phyloP scores from a whole-genome alignment of 1,284 basidiomycete species.

The Microbotryum saponariae region DNA sequence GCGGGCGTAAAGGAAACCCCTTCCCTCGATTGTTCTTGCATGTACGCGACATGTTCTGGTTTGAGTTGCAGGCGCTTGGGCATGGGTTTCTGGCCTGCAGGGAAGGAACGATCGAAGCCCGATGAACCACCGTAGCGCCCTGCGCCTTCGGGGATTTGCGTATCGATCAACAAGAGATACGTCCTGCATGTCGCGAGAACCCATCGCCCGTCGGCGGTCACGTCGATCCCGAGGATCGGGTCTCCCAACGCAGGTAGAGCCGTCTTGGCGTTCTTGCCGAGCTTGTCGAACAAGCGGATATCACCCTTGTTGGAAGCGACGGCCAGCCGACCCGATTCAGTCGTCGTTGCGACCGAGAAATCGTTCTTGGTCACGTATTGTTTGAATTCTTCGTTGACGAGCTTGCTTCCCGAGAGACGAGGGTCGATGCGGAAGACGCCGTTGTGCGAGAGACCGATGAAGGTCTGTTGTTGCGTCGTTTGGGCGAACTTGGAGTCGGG shows the following conservation, averaged over 20 bases:
- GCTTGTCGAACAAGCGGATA: slow-evolving; percentile 86
- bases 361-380: slow-evolving; percentile 92
- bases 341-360: slow-evolving; percentile 89
- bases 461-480: slow-evolving; percentile 83
- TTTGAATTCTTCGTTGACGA: slow-evolving; percentile 93
- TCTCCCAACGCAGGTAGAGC: slow-evolving; percentile 92
- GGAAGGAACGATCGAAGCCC: slow-evolving; percentile 74
- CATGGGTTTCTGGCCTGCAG: slow-evolving; percentile 83
- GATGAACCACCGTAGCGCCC: slow-evolving; percentile 26
- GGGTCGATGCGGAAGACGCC: slow-evolving; percentile 97
- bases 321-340: slow-evolving; percentile 75
- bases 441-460: slow-evolving; percentile 88
- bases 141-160: slow-evolving; percentile 54
- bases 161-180: slow-evolving; percentile 90
- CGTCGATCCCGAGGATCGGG: slow-evolving; percentile 90
- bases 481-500: slow-evolving; percentile 93
- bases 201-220: slow-evolving; percentile 87
- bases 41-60: slow-evolving; percentile 88
- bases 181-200: slow-evolving; percentile 94
- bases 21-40: slow-evolving; percentile 58
- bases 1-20: slow-evolving; percentile 81
- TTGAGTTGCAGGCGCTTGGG: slow-evolving; percentile 82
- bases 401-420: slow-evolving; percentile 76
- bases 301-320: slow-evolving; percentile 96
- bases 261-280: slow-evolving; percentile 99